A percentile compares a stretch with the other conserved stretches of the same genome.
These are phyloP conservation scores for Chaetomiaceae sp. DNA, from an alignment of 2,329 filamentous ascomycete genomes.

Conservation along the genomic window DNA sequence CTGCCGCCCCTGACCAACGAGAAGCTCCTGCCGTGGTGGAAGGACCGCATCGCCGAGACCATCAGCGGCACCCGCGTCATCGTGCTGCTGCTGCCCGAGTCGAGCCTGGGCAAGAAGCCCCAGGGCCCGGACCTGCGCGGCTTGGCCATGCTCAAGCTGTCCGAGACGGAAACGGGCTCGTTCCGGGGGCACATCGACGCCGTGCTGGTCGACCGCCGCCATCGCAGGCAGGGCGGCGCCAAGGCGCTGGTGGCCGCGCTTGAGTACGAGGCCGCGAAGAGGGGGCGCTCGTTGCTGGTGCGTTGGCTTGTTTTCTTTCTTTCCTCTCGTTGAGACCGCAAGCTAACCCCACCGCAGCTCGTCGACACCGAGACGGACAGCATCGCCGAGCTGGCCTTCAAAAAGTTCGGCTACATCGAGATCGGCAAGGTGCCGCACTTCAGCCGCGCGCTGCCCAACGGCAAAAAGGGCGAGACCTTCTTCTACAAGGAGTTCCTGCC, in stretches of 20 bases:
- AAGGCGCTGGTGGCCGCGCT: conserved; percentile 47
- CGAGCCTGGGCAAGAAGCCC: conserved; percentile 31
- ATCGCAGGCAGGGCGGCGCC: conserved; percentile 48
- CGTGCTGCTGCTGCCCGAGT: conserved; percentile 44
- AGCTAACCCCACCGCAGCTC: conserved; percentile 11
- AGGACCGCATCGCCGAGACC: conserved; percentile 45
- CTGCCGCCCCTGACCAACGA: conserved; percentile 53
- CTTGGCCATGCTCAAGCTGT: conserved; percentile 50
- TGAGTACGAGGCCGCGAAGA: conserved; percentile 48
- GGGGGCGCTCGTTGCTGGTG: conserved; percentile 50
- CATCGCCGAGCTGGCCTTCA: conserved; percentile 50
- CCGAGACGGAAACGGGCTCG: conserved; percentile 50
- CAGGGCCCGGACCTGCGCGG: conserved; percentile 47
- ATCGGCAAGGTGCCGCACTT: conserved; percentile 51
- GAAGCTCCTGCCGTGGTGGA: conserved; percentile 55
- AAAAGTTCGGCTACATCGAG: conserved; percentile 51
- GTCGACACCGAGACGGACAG: conserved; percentile 31
- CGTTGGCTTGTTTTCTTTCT: conserved; percentile 33
- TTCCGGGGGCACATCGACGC: conserved; percentile 54
- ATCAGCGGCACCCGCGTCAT: conserved; percentile 44
- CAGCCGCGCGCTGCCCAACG: conserved; percentile 44
- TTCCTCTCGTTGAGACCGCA: not conserved
- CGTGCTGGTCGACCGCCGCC: conserved; percentile 50
- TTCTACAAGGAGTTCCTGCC: conserved; percentile 53
- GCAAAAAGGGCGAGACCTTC: conserved; percentile 47